Evolutionary conservation across 2,329 filamentous ascomycete species (phyloP), one percentile per base, ranked within the genome.

Genomic region (Ophiosphaerella narmari): DNA sequence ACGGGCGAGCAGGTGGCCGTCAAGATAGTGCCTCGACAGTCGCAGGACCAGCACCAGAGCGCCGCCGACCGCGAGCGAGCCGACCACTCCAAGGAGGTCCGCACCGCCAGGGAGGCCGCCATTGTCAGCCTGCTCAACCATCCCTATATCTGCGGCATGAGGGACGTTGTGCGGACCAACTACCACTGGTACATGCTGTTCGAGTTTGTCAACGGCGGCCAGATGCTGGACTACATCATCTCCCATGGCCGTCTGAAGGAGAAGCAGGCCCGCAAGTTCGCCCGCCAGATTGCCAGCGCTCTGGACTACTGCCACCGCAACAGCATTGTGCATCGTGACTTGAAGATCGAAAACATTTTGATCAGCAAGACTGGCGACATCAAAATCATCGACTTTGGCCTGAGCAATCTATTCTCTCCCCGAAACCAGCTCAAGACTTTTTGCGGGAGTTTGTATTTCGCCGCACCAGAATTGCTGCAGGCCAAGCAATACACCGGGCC

Each of bases 151-250:
- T 97, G 94, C 72, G 91, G 90, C 51, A 89, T 99, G 82, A 86
- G 91, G 59, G 94, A 99, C 76, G 91, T 97, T 23, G 89, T 97
- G 48, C 88, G 92, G 50, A 97, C 94, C 43, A 93, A 94, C 67
- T 94, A 97, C 72, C 94, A 99, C 75, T 99, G 94, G 94, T 99
- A 99, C 76, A 99, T 99, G 94, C 86, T 99, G 43, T 99, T 96
- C 70, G 94, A 99, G 77, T 97, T 94, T 73, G 94, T 99, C 74
- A 97, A 99, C 70, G 94, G 94, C 40, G 94, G 94, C 14, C 94
- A 99, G 77, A 97, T 99, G 94, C 86, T 99, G 54, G 94, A 99
- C 78, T 99, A 97, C 76, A 99, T 99, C 73, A 99, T 99, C 70
- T 97, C 92, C 3, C 94, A 99, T 68, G 94, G 93, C 50, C 90